phyloP scores from a whole-genome alignment of 192 early-diverging fungal genomes.

The Rhizophlyctis rosea region DNA sequence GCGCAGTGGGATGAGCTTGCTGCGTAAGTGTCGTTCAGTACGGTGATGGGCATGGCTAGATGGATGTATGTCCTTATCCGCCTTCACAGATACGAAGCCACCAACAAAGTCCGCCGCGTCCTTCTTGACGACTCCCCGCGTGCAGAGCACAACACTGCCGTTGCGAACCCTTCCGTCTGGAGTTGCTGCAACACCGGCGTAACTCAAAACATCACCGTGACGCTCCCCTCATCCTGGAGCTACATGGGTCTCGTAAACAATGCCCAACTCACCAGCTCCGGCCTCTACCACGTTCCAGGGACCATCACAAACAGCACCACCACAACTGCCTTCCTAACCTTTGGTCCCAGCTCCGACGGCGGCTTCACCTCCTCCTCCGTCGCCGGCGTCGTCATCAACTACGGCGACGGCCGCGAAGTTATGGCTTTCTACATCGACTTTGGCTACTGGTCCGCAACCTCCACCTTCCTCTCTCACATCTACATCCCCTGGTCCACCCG shows the following conservation, averaged over 20 bases:
- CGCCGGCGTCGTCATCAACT: constrained; percentile 32
- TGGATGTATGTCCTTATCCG: too few relatives aligned
- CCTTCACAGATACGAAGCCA: constrained; percentile 12
- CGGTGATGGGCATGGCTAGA: too few relatives aligned
- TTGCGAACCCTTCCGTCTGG: constrained; percentile 10
- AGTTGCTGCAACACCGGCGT: constrained; percentile 9
- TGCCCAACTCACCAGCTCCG: too few relatives aligned
- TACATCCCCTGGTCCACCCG: constrained; percentile 47
- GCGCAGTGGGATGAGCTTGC: constrained; percentile 23
- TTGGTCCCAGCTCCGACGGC: constrained; percentile 17
- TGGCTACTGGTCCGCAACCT: constrained; percentile 42
- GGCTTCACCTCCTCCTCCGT: constrained; percentile 30
- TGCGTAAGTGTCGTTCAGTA: too few relatives aligned
- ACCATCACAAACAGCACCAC: constrained; percentile 20
- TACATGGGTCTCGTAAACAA: too few relatives aligned
- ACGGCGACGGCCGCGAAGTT: constrained; percentile 31
- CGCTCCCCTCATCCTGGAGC: too few relatives aligned
- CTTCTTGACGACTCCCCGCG: constrained; percentile 14
- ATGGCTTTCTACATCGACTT: constrained; percentile 49
- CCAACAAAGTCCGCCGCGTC: constrained; percentile 13
- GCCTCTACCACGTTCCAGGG: constrained; percentile 21
- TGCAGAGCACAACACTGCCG: not conserved
- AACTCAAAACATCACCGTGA: too few relatives aligned
- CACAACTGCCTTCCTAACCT: constrained; percentile 11
- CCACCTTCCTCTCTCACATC: constrained; percentile 29